phyloP scores from a whole-genome alignment of 805 yeast genomes.

The Barnettozyma sp. region DNA sequence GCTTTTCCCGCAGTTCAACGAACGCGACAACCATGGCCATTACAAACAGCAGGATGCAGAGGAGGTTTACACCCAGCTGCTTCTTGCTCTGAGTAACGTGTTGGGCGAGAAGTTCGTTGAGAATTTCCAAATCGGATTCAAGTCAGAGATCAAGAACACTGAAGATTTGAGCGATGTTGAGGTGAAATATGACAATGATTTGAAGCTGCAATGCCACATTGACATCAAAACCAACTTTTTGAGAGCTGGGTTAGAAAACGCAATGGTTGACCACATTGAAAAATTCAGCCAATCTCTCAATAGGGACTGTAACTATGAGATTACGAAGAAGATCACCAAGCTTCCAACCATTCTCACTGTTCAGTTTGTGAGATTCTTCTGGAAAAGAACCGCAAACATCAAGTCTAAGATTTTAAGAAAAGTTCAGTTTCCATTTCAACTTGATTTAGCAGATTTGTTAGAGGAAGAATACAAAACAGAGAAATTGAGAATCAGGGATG shows the following conservation, averaged over 20 bases:
- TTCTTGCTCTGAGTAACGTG: slow-evolving; percentile 42
- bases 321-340: slow-evolving; percentile 53
- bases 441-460: slow-evolving; percentile 81
- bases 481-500: slow-evolving; percentile 69
- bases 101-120: slow-evolving; percentile 45
- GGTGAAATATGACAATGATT: slow-evolving; percentile 47
- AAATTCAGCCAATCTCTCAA: slow-evolving; percentile 68
- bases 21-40: slow-evolving; percentile 60
- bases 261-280: slow-evolving; percentile 70
- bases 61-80: slow-evolving; percentile 81
- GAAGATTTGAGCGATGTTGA: slow-evolving; percentile 45
- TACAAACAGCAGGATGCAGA: slow-evolving; percentile 98
- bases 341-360: slow-evolving; percentile 85
- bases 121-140: slow-evolving; percentile 60
- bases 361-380: slow-evolving; percentile 89
- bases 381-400: slow-evolving; percentile 88
- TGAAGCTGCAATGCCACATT: slow-evolving; percentile 86
- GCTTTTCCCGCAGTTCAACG: slow-evolving; percentile 84
- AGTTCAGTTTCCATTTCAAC: slow-evolving; percentile 90
- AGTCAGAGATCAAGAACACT: slow-evolving; percentile 54
- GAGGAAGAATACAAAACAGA: slow-evolving; percentile 67
- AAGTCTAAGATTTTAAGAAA: slow-evolving; percentile 91
- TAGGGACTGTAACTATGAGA: slow-evolving; percentile 62
- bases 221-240: slow-evolving; percentile 78
- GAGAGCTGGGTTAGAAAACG: slow-evolving; percentile 72